Percentiles rank a stretch among this genome's conserved stretches.
Conservation (phyloP, 768 basidiomycete species). For the Pleurotus tuber-regium region DNA sequence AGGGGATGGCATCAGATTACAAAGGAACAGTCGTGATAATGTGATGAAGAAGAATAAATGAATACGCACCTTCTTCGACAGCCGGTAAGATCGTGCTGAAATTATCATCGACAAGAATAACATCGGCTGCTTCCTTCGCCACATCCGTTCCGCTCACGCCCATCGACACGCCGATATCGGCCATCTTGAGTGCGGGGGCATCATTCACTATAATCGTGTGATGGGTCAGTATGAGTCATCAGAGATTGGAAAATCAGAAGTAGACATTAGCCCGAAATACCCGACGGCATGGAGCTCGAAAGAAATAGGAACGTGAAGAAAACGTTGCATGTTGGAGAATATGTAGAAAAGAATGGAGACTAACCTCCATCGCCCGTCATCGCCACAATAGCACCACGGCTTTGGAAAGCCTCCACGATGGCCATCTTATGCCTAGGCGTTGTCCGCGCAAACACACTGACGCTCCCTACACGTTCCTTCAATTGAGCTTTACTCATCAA, state of each 20-base stretch:
- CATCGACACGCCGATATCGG: conserved; percentile 97
- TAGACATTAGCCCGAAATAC: no score
- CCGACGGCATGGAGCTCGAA: neutral
- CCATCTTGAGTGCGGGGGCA: conserved; percentile 95
- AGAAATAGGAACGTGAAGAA: neutral
- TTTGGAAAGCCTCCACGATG: conserved; percentile 92
- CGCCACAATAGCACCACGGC: conserved; percentile 85
- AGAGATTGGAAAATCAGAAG: no score
- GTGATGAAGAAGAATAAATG: neutral
- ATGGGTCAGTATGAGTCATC: neutral
- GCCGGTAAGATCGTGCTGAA: conserved; percentile 94
- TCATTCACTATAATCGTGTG: conserved; percentile 68
- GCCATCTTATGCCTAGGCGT: conserved; percentile 98
- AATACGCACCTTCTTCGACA: conserved; percentile 77
- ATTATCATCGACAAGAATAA: conserved; percentile 96
- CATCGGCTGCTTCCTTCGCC: conserved; percentile 96
- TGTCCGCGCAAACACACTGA: conserved; percentile 92
- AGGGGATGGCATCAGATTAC: conserved; percentile 26
- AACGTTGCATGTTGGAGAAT: neutral
- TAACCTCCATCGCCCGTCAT: conserved; percentile 97
- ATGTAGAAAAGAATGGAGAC: conserved; percentile 18
- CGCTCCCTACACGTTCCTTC: conserved; percentile 73
- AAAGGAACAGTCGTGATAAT: conserved; percentile 4
- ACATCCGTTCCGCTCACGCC: conserved; percentile 98
- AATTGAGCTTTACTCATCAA: conserved; percentile 78